Base-by-base conservation (phyloP, 805 yeast species). In the Komagataella pastoris region DNA sequence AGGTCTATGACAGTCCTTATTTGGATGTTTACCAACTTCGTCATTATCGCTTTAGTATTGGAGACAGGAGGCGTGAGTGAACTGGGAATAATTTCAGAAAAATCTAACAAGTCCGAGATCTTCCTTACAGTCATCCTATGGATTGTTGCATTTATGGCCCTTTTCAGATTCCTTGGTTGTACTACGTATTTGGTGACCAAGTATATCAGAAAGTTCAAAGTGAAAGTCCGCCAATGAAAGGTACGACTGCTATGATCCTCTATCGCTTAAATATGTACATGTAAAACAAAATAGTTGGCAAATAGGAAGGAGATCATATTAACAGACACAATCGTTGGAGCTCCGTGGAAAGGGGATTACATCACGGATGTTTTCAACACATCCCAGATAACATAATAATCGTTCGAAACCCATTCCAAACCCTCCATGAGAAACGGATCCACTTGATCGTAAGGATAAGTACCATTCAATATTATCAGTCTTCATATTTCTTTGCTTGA, bases 351-450 rank as follows among this genome's bases (percentile, higher is more conserved):
- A 90, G 1, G 96, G 88, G 19, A 87, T 81, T 7, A 86, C 85
- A 59, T 93, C 99, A 57, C 86, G 76, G 47, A 93, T 79, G 61
- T 90, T 93, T 30, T 83, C 90, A 17, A 83, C 72, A 3, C 82
- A 88, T 6, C 81, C 74, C 52, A 89, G 67, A 57, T 83, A 90
- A 51, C 85, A 80, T 14, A 93, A 64, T 30, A 93, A 67, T 54
- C 99, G 71, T 64, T 93, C 99, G 57, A 90, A 80, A 0, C 99
- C 99, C 72, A 93, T 71, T 0, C 99, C 99, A 66, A 85, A 93
- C 0, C 99, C 99, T 49, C 99, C 99, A 63, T 91, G 98, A 0
- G 97, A 96, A 19, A 83, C 83, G 2, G 85, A 70, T 0, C 97
- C 98, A 58, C 85, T 81, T 54, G 70, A 70, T 54, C 99, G 73